Evolutionary conservation across 2,329 filamentous ascomycete species (phyloP).

Genomic region (Gyromitra esculenta): DNA sequence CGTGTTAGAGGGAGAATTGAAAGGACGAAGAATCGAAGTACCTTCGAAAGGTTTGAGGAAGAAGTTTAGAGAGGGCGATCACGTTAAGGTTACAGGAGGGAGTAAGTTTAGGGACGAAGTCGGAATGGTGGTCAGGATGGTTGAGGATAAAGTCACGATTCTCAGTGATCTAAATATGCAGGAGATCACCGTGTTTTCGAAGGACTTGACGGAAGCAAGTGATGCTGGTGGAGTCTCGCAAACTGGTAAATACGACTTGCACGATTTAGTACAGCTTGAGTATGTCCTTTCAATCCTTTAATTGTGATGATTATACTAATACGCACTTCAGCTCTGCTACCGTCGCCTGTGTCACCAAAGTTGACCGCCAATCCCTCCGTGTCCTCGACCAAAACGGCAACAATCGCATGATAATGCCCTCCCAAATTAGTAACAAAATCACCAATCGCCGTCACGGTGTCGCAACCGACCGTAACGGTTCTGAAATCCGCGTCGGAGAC

Average conservation of each 20-base stretch:
- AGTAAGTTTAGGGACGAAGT: conserved; percentile 95
- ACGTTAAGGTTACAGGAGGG: conserved; percentile 97
- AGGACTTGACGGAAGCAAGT: conserved; percentile 90
- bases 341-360: conserved; percentile 91
- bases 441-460: conserved; percentile 84
- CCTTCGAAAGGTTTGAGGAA: conserved; percentile 92
- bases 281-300: conserved; percentile 60
- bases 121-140: conserved; percentile 94
- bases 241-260: conserved; percentile 88
- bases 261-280: conserved; percentile 94
- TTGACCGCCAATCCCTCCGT: conserved; percentile 89
- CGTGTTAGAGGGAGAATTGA: conserved; percentile 82
- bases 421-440: conserved; percentile 89
- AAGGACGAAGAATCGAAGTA: conserved; percentile 87
- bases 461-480: conserved; percentile 90
- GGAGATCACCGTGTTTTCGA: conserved; percentile 97
- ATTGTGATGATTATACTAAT: conserved; percentile 58
- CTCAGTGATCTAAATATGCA: conserved; percentile 91
- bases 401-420: conserved; percentile 82
- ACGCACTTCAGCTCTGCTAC: conserved; percentile 72
- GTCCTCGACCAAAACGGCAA: conserved; percentile 92
- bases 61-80: conserved; percentile 90
- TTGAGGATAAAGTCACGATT: conserved; percentile 89
- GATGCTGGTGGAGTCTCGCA: conserved; percentile 84
- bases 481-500: conserved; percentile 90